These are phyloP conservation scores for Quillaja saponaria DNA, from an alignment of 306 rosid genomes.

Conservation along the genomic window DNA sequence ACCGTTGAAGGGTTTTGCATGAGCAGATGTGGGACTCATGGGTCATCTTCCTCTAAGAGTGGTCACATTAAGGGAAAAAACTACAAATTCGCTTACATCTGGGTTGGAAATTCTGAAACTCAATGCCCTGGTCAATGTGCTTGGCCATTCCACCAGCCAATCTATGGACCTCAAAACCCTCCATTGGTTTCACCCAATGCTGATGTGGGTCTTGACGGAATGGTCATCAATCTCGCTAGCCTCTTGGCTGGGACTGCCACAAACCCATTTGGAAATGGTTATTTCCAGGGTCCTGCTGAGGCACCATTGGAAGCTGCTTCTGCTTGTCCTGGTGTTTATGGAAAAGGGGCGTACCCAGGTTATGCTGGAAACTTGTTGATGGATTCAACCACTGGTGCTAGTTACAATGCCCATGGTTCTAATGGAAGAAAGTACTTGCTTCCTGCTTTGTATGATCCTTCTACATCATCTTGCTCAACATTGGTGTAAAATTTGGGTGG, in stretches of 20 bases:
- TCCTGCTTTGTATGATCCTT: slow-evolving; percentile 67
- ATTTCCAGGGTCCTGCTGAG: slow-evolving; percentile 57
- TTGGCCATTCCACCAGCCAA: slow-evolving; percentile 74
- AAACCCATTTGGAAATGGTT: slow-evolving; percentile 71
- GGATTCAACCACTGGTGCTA: slow-evolving; percentile 56
- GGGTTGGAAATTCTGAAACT: slow-evolving; percentile 69
- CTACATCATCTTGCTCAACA: slow-evolving; percentile 50
- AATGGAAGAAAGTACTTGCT: slow-evolving; percentile 62
- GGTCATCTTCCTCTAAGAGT: slow-evolving; percentile 30
- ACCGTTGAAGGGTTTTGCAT: slow-evolving; percentile 66
- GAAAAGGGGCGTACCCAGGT: slow-evolving; percentile 70
- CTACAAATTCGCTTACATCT: slow-evolving; percentile 57
- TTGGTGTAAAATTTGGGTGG: slow-evolving; percentile 33
- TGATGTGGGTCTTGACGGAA: slow-evolving; percentile 68
- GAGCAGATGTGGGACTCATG: slow-evolving; percentile 78
- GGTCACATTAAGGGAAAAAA: slow-evolving; percentile 24
- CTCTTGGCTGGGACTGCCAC: slow-evolving; percentile 72
- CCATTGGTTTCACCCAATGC: slow-evolving; percentile 60
- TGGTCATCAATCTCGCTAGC: slow-evolving; percentile 59
- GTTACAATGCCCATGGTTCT: slow-evolving; percentile 58
- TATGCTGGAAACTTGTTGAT: slow-evolving; percentile 55
- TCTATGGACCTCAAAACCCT: slow-evolving; percentile 57
- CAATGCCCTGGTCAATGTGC: slow-evolving; percentile 74
- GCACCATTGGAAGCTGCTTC: slow-evolving; percentile 66
- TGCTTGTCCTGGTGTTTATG: slow-evolving; percentile 66